These are phyloP conservation scores for Copromyces sp. DNA, from an alignment of 495 filamentous ascomycete genomes.

Conservation along the genomic window DNA sequence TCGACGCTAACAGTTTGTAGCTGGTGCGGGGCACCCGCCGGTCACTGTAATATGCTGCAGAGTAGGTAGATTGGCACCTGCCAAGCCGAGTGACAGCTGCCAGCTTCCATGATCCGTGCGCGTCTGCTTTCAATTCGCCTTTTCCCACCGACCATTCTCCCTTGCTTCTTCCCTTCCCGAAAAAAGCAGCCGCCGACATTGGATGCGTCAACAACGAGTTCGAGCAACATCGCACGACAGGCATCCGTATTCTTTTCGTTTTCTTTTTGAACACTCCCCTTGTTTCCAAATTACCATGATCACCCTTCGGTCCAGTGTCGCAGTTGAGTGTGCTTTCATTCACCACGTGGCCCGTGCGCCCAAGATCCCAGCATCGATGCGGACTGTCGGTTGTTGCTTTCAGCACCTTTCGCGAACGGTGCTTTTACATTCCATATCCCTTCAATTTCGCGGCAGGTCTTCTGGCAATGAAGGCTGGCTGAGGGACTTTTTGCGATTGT, in stretches of 20 bases:
- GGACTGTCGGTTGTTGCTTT: background rate
- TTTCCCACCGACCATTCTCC: background rate
- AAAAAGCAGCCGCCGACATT: background rate
- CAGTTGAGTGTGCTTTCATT: background rate
- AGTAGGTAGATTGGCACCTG: too few relatives aligned
- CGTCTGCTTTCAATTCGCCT: background rate
- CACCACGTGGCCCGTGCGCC: background rate
- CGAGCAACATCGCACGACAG: background rate
- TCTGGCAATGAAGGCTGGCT: background rate
- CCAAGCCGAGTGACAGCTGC: background rate
- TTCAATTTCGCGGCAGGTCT: background rate
- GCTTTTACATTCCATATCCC: background rate
- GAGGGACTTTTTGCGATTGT: background rate
- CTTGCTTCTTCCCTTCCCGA: background rate
- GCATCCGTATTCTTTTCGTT: background rate
- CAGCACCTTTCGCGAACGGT: background rate
- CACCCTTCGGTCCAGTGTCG: background rate
- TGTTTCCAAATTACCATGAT: too few relatives aligned
- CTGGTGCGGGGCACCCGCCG: too few relatives aligned
- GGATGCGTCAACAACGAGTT: background rate
- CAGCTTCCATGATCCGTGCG: background rate
- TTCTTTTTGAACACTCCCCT: too few relatives aligned
- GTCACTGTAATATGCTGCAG: too few relatives aligned
- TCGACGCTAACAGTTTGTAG: too few relatives aligned
- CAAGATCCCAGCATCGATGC: background rate